phyloP scores from a whole-genome alignment of 2,329 filamentous ascomycete species.

The Aspergillus flavus region DNA sequence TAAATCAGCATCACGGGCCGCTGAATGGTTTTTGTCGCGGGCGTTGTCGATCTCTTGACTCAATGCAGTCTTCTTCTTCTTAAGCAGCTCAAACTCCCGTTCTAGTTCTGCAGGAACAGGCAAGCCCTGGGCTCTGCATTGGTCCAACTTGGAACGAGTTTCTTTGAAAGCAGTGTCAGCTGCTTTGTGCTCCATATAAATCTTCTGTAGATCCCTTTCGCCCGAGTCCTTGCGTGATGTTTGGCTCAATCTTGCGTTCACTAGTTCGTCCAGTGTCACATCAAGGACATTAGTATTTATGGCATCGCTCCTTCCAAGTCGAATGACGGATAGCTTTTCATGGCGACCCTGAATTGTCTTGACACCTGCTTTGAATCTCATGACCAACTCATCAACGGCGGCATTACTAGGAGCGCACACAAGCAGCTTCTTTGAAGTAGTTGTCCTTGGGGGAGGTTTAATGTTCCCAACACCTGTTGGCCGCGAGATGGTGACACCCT shows the following conservation, averaged over 20 bases:
- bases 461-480: conserved; percentile 43
- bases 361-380: conserved; percentile 85
- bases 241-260: conserved; percentile 68
- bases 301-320: conserved; percentile 85
- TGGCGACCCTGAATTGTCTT: conserved; percentile 72
- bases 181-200: conserved; percentile 70
- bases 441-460: conserved; percentile 37
- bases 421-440: conserved; percentile 75
- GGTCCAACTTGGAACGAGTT: conserved; percentile 71
- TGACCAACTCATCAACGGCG: conserved; percentile 92
- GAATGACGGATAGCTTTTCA: conserved; percentile 82
- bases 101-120: conserved; percentile 58
- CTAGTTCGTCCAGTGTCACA: conserved; percentile 90
- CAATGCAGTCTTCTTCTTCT: conserved; percentile 73
- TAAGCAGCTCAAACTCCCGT: conserved; percentile 75
- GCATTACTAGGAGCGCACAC: conserved; percentile 99
- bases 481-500: conserved; percentile 52
- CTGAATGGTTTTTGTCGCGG: conserved; percentile 81
- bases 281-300: conserved; percentile 88
- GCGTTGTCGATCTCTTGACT: conserved; percentile 83
- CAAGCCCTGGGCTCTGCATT: conserved; percentile 58
- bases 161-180: conserved; percentile 68
- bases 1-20: conserved; percentile 82
- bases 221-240: conserved; percentile 47
- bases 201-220: conserved; percentile 59